A percentile compares a stretch with the other conserved stretches of the same genome.
Evolutionary conservation across 2,329 filamentous ascomycete species (phyloP).

Genomic region (Penicillium italicum): DNA sequence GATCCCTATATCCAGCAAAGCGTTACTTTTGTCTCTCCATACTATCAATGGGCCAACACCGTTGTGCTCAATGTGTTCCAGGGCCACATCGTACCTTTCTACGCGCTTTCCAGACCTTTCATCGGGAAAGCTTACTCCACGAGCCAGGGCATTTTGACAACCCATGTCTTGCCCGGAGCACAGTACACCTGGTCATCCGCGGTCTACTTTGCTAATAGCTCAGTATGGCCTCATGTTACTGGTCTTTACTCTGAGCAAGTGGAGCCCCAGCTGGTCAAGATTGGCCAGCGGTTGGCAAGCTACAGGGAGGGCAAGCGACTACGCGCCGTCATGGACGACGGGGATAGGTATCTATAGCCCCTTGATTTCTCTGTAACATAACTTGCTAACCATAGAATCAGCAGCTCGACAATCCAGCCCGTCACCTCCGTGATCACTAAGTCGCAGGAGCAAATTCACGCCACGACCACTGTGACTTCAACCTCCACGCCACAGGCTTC

Average conservation of each 20-base stretch:
- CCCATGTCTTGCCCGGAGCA: slow-evolving; percentile 68
- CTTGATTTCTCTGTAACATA: background rate
- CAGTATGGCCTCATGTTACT: slow-evolving; percentile 76
- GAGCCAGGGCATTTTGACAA: slow-evolving; percentile 63
- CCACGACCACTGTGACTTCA: slow-evolving; percentile 20
- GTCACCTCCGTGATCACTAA: slow-evolving; percentile 22
- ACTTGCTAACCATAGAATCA: slow-evolving; percentile 10
- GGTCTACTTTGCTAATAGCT: slow-evolving; percentile 67
- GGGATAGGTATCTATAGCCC: slow-evolving; percentile 44
- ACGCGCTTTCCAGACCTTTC: slow-evolving; percentile 71
- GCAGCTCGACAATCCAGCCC: slow-evolving; percentile 21
- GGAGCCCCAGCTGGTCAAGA: slow-evolving; percentile 89
- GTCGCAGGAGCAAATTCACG: slow-evolving; percentile 14
- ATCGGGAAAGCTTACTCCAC: slow-evolving; percentile 64
- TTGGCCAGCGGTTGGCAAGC: slow-evolving; percentile 77
- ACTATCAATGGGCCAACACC: slow-evolving; percentile 71
- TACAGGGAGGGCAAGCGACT: slow-evolving; percentile 59
- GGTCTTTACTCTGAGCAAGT: slow-evolving; percentile 86
- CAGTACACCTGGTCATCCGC: slow-evolving; percentile 67
- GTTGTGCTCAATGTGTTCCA: slow-evolving; percentile 29
- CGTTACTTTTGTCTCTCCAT: slow-evolving; percentile 60
- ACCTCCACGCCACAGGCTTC: slow-evolving; percentile 28
- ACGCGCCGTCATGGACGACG: slow-evolving; percentile 55
- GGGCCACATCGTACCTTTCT: slow-evolving; percentile 69
- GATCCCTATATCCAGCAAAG: slow-evolving; percentile 69